Evolutionary conservation across 2,329 filamentous ascomycete species (phyloP).

Genomic region (Dactylonectria macrodidyma): DNA sequence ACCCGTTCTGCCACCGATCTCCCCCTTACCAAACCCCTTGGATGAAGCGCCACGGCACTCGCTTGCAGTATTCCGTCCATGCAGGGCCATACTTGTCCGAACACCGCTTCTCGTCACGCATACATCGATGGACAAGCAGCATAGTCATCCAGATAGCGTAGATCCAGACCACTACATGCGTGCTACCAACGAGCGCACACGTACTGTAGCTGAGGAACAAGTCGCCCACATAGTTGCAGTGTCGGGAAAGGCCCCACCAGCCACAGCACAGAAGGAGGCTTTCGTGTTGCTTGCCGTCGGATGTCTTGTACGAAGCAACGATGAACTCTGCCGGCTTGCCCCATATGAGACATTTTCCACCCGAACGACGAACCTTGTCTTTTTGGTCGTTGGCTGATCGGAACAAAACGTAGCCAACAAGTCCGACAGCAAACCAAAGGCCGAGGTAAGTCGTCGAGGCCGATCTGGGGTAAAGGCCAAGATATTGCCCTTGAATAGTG

Average conservation of each 20-base stretch:
- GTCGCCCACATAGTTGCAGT: constrained; percentile 50
- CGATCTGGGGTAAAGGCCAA: constrained; percentile 57
- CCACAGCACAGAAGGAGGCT: constrained; percentile 48
- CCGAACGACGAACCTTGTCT: constrained; percentile 56
- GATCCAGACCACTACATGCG: constrained; percentile 58
- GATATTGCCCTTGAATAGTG: constrained; percentile 64
- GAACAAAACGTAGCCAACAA: constrained; percentile 59
- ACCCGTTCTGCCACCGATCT: too few species aligned
- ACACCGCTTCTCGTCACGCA: constrained; percentile 61
- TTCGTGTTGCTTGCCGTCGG: constrained; percentile 57
- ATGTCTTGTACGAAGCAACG: constrained; percentile 56
- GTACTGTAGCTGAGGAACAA: constrained; percentile 53
- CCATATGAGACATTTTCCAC: constrained; percentile 60
- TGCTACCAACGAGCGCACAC: constrained; percentile 58
- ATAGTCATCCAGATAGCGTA: constrained; percentile 62
- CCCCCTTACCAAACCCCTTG: constrained; percentile 48
- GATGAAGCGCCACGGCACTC: constrained; percentile 59
- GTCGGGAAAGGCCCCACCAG: constrained; percentile 51
- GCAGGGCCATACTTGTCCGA: constrained; percentile 60
- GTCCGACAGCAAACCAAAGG: constrained; percentile 39
- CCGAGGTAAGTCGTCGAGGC: constrained; percentile 44
- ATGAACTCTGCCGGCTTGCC: constrained; percentile 58
- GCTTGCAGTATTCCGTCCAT: constrained; percentile 60
- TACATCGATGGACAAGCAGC: constrained; percentile 61
- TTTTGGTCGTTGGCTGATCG: constrained; percentile 63